phyloP scores from a whole-genome alignment of 768 basidiomycete genomes.

The Cystofilobasidium ferigula region DNA sequence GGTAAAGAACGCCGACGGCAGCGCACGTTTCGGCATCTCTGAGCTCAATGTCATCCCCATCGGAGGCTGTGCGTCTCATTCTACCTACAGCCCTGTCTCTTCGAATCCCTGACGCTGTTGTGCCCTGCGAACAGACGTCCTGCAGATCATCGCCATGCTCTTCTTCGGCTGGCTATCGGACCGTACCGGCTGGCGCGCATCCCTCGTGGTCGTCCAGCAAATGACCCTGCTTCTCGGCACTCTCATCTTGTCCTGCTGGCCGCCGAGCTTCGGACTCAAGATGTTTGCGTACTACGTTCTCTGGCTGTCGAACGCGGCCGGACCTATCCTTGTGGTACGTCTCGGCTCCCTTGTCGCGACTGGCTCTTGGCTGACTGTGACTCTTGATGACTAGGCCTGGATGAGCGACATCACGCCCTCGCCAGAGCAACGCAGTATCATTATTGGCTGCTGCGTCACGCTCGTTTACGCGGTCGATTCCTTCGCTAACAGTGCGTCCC shows the following conservation, averaged over 20 bases:
- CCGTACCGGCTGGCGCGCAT: slow-evolving; percentile 26
- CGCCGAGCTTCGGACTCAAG: slow-evolving; percentile 26
- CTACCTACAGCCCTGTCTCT: too few species aligned
- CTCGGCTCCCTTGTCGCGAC: too few species aligned
- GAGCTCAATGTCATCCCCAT: slow-evolving; percentile 31
- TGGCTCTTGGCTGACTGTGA: not conserved
- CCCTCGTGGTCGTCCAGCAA: slow-evolving; percentile 28
- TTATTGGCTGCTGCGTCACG: slow-evolving; percentile 28
- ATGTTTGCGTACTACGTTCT: slow-evolving; percentile 30
- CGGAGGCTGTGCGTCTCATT: slow-evolving; percentile 24
- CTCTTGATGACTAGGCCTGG: slow-evolving; percentile 27
- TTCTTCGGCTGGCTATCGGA: slow-evolving; percentile 28
- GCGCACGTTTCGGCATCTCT: slow-evolving; percentile 24
- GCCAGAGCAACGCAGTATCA: slow-evolving; percentile 27
- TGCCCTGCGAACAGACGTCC: slow-evolving; percentile 8
- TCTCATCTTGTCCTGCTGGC: slow-evolving; percentile 27
- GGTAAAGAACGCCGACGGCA: slow-evolving; percentile 28
- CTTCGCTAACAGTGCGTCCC: slow-evolving; percentile 23
- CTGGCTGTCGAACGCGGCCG: slow-evolving; percentile 29
- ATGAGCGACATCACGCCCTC: slow-evolving; percentile 29
- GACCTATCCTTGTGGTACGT: too few species aligned
- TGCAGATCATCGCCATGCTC: slow-evolving; percentile 31
- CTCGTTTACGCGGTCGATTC: slow-evolving; percentile 19
- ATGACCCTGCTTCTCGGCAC: slow-evolving; percentile 22
- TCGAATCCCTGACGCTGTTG: not conserved